These are phyloP conservation scores for Spathaspora girioi DNA, from an alignment of 805 yeast species.

Conservation along the genomic window DNA sequence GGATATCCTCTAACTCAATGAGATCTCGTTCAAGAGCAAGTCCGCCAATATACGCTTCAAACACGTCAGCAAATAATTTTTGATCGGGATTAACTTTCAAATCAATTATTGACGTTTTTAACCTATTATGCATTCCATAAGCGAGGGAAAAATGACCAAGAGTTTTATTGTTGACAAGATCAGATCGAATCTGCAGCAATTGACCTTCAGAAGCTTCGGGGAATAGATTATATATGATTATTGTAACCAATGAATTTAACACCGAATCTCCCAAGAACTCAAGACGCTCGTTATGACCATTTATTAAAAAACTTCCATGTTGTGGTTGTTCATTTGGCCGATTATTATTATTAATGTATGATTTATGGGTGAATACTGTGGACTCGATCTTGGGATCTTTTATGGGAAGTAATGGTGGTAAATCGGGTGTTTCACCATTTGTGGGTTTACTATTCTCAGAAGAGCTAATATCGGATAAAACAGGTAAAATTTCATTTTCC, in stretches of 20 bases:
- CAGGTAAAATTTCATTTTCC: background rate
- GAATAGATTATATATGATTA: constrained; percentile 61
- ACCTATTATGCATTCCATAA: constrained; percentile 61
- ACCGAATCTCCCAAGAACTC: constrained; percentile 92
- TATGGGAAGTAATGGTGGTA: constrained; percentile 69
- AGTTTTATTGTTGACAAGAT: constrained; percentile 68
- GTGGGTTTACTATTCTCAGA: too few relatives aligned
- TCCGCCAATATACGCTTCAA: constrained; percentile 94
- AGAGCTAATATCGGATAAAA: background rate
- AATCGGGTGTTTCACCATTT: constrained; percentile 7
- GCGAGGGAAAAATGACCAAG: constrained; percentile 64
- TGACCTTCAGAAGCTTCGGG: constrained; percentile 80
- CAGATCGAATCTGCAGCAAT: constrained; percentile 65
- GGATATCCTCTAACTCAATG: constrained; percentile 42
- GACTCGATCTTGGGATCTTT: constrained; percentile 53
- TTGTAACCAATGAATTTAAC: constrained; percentile 65
- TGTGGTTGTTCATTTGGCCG: constrained; percentile 36
- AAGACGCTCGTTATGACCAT: constrained; percentile 76
- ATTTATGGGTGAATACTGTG: constrained; percentile 79
- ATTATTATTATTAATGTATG: constrained; percentile 52
- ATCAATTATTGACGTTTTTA: constrained; percentile 48
- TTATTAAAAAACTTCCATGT: constrained; percentile 48
- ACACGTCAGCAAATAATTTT: constrained; percentile 81
- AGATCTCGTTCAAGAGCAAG: constrained; percentile 54
- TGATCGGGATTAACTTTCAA: constrained; percentile 49